Percentiles rank a stretch among this genome's conserved stretches.
Conservation (phyloP, 2,329 filamentous ascomycete genomes). For the Bipolaris victoriae region DNA sequence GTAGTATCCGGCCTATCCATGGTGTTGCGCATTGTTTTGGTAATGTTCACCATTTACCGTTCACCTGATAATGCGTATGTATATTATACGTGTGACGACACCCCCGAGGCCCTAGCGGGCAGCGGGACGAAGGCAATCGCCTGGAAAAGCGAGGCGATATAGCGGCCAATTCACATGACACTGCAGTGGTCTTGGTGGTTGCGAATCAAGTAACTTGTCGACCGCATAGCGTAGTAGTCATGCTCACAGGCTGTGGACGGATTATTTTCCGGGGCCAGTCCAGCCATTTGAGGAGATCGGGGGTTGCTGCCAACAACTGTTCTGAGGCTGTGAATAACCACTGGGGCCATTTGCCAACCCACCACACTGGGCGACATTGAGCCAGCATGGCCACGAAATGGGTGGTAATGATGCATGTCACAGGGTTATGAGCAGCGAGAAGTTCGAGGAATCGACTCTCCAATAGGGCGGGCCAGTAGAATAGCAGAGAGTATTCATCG, state of each 20-base stretch:
- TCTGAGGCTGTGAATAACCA: constrained; percentile 33
- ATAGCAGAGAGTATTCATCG: constrained; percentile 34
- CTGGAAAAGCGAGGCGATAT: background rate
- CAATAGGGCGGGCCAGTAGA: constrained; percentile 33
- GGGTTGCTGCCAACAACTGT: constrained; percentile 29
- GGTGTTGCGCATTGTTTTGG: no score
- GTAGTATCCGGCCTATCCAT: no score
- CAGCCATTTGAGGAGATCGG: constrained; percentile 38
- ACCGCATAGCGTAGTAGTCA: background rate
- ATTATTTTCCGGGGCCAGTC: constrained; percentile 36
- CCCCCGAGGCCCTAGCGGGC: no score
- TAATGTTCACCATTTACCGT: no score
- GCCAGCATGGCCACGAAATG: constrained; percentile 37
- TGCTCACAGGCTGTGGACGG: constrained; percentile 9
- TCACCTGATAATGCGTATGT: no score
- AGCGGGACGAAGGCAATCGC: no score
- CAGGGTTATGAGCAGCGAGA: constrained; percentile 33
- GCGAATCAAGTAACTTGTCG: background rate
- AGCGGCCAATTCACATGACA: background rate
- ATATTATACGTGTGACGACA: no score
- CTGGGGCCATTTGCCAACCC: constrained; percentile 38
- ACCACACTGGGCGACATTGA: constrained; percentile 34
- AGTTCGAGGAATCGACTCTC: constrained; percentile 34
- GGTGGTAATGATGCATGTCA: constrained; percentile 36
- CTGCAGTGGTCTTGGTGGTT: background rate